These are phyloP conservation scores for Fusarium irregulare DNA, from an alignment of 2,329 filamentous ascomycete genomes.

Conservation along the genomic window DNA sequence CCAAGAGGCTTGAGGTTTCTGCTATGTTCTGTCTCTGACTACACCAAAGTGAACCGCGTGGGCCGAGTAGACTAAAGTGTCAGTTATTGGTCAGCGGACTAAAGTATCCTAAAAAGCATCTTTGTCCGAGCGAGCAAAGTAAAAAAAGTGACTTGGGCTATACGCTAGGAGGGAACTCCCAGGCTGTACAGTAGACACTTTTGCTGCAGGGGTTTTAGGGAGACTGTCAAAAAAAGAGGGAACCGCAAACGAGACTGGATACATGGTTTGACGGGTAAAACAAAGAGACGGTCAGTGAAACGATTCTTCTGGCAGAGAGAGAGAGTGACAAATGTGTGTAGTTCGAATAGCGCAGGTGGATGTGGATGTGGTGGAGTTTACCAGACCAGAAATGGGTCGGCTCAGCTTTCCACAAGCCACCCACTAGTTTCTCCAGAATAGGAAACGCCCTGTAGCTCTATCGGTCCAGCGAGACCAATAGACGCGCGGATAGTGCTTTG, in stretches of 20 bases:
- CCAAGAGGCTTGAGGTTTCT: conserved; percentile 37
- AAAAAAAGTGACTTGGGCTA: conserved; percentile 20
- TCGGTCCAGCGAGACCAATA: conserved; percentile 43
- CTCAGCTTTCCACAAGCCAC: conserved; percentile 45
- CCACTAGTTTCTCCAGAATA: conserved; percentile 42
- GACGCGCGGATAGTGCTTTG: conserved; percentile 42
- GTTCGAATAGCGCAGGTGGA: conserved; percentile 30
- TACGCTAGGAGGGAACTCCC: conserved; percentile 12
- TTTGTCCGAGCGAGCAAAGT: conserved; percentile 21
- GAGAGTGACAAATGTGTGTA: not conserved
- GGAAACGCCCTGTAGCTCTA: conserved; percentile 37
- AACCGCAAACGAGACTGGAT: not conserved
- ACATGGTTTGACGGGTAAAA: not conserved
- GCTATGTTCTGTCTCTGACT: not conserved
- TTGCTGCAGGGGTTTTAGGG: conserved; percentile 26
- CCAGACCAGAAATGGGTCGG: conserved; percentile 14
- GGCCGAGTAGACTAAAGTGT: conserved; percentile 15
- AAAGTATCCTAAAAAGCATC: conserved; percentile 14
- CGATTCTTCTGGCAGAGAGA: not conserved
- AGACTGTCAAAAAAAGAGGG: not conserved
- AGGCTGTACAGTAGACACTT: not conserved
- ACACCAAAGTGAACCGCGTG: conserved; percentile 27
- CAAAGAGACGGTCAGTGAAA: conserved; percentile 18
- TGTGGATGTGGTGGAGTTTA: conserved; percentile 32
- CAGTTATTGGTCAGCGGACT: conserved; percentile 7